Conservation (phyloP, 768 basidiomycete genomes). For the Thelephora ganbajun region DNA sequence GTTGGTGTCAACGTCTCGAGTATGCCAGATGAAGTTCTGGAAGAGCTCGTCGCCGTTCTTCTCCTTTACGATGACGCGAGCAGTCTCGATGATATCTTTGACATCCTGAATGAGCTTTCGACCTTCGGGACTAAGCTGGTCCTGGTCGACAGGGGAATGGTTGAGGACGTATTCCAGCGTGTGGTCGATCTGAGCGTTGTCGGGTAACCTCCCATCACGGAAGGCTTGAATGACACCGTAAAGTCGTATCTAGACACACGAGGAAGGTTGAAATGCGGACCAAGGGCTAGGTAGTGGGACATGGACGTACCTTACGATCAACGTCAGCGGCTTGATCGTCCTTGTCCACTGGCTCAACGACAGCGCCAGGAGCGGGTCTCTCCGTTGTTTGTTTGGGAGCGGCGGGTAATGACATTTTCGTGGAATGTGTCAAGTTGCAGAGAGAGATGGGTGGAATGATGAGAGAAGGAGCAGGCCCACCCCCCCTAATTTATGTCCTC, state of each 20-base stretch:
- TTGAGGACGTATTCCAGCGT: constrained; percentile 53
- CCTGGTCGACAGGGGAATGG: constrained; percentile 42
- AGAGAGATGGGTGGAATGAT: neutral
- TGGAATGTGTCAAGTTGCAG: neutral
- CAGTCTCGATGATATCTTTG: constrained; percentile 69
- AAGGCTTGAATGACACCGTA: constrained; percentile 77
- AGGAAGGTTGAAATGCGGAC: neutral
- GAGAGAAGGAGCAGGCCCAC: no score
- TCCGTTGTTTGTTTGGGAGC: constrained; percentile 7
- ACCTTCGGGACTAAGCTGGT: constrained; percentile 66
- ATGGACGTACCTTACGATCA: constrained; percentile 47
- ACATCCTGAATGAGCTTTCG: constrained; percentile 61
- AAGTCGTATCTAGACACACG: constrained; percentile 39
- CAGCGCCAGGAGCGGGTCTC: constrained; percentile 25
- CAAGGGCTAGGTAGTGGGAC: neutral
- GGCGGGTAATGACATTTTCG: neutral
- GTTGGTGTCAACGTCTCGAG: constrained; percentile 35
- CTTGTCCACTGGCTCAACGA: constrained; percentile 54
- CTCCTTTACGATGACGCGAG: constrained; percentile 52
- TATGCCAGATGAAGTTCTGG: constrained; percentile 84
- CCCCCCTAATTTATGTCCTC: no score
- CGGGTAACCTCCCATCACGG: constrained; percentile 62
- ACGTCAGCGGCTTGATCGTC: constrained; percentile 55
- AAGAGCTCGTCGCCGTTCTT: constrained; percentile 89
- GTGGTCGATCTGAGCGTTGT: constrained; percentile 68